Evolutionary conservation across 2,329 filamentous ascomycete species (phyloP), one percentile per base, ranked within the genome.

Genomic region (Aspergillus spinulosporus): DNA sequence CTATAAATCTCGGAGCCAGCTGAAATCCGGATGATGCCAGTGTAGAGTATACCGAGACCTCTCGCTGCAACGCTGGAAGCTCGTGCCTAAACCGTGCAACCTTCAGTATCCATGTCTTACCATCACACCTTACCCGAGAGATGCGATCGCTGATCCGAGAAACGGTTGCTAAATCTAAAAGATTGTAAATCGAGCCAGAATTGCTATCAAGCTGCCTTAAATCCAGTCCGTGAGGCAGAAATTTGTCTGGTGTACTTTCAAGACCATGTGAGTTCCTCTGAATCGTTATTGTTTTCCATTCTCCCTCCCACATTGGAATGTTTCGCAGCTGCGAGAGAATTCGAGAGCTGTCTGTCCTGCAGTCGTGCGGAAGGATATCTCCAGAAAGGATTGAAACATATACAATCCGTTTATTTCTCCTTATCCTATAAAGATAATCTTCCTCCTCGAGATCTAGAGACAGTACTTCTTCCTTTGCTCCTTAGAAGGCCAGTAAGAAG

Each of bases 401-500:
- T n/a, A 59, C 50, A 46, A 61, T 46, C 37, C 56, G 49, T 21
- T 39, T 45, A 11, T 54, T 39, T 43, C 34, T 54, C 34, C 56
- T 46, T 14, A 61, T 54, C 21, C 56, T 49, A 36, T 61, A 61
- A 2, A 61, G 59, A 49, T 44, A 57, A 15, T 61, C 57, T 31
- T 59, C 49, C n/a, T 57, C 56, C 28, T 59, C 56, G 5, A 61
- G 52, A 28, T 61, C 57, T 26, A 61, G 49, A 36, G 49, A 54
- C 7, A 59, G 47, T 15, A 59, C 46, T 57, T 52, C 14, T 29
- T 61, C 21, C 21, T 47, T 47, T 44, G 7, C 9, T 15, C 11
- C 5, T 45, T 28, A 45, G 42, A 37, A 37, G 4, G 11, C 11
- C 34, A 12, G 9, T 37, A 12, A 37, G 34, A 37, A 37, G 34